Conservation (phyloP, 495 filamentous ascomycete genomes). For the Penicillium atrosanguineum region DNA sequence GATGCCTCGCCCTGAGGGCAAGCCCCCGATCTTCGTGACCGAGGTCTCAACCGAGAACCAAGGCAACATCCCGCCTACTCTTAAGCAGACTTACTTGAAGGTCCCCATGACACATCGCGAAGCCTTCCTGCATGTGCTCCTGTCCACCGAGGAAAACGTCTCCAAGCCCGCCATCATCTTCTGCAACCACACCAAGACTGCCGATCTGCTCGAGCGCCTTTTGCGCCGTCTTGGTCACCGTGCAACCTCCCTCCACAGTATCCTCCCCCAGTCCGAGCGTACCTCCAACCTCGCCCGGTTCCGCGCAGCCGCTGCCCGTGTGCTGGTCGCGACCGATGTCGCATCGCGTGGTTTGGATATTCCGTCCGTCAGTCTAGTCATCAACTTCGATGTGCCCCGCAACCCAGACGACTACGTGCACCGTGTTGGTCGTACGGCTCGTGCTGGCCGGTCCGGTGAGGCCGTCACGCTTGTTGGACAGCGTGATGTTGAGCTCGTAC, state of each 20-base stretch:
- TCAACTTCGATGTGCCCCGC: slow-evolving; percentile 94
- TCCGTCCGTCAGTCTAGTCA: slow-evolving; percentile 80
- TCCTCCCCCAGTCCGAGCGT: slow-evolving; percentile 76
- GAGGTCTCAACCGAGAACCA: slow-evolving; percentile 74
- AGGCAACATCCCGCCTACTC: slow-evolving; percentile 69
- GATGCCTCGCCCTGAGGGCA: slow-evolving; percentile 60
- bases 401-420: slow-evolving; percentile 98
- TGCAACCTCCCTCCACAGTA: slow-evolving; percentile 86
- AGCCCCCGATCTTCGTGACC: slow-evolving; percentile 79
- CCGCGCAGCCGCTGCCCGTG: slow-evolving; percentile 82
- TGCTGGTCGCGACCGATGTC: slow-evolving; percentile 94
- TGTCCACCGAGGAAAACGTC: slow-evolving; percentile 73
- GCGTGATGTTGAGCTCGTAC: slow-evolving; percentile 80
- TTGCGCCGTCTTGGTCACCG: slow-evolving; percentile 83
- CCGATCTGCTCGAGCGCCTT: slow-evolving; percentile 81
- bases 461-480: slow-evolving; percentile 89
- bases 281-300: slow-evolving; percentile 87
- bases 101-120: slow-evolving; percentile 87
- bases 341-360: slow-evolving; percentile 96
- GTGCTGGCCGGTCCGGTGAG: slow-evolving; percentile 80
- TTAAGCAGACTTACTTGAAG: slow-evolving; percentile 82
- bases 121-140: slow-evolving; percentile 86
- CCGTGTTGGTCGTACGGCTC: slow-evolving; percentile 89
- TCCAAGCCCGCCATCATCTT: slow-evolving; percentile 84
- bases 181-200: slow-evolving; percentile 87